Conservation (phyloP, 176 grass and related monocot genomes). For the Bonia amplexicaulis region DNA sequence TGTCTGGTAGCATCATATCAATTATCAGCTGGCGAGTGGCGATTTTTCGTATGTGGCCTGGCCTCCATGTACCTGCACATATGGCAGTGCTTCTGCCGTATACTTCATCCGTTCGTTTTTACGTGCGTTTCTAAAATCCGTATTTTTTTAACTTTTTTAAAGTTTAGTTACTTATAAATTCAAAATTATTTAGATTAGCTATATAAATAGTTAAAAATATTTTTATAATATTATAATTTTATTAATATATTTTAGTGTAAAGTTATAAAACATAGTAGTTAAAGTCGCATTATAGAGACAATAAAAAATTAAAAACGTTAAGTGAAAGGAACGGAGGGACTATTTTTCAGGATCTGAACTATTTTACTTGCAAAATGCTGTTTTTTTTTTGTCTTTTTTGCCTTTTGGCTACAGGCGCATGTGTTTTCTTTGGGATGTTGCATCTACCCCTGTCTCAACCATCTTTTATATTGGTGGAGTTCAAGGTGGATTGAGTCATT, state of each 20-base stretch:
- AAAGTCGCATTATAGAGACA: no score
- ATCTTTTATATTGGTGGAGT: conserved; percentile 1
- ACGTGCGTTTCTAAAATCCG: no score
- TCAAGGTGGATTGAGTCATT: not conserved
- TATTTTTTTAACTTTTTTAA: no score
- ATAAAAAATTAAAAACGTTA: no score
- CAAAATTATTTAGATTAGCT: no score
- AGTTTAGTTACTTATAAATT: no score
- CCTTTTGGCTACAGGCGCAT: not conserved
- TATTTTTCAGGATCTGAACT: not conserved
- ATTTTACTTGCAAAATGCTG: not conserved
- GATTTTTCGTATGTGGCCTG: conserved; percentile 6
- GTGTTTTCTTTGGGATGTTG: not conserved
- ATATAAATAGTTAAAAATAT: no score
- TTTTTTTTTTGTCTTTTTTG: not conserved
- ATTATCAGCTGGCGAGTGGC: not conserved
- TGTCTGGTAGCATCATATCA: not conserved
- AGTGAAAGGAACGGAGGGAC: no score
- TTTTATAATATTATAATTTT: no score
- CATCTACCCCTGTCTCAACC: conserved; percentile 1
- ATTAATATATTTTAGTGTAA: no score
- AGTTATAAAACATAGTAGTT: no score
- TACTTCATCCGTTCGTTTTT: not conserved
- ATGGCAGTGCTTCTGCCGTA: not conserved
- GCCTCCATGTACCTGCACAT: not conserved